A percentile compares a stretch with the other conserved stretches of the same genome.
These are phyloP conservation scores for Coniochaeta hoffmannii DNA, from an alignment of 2,329 filamentous ascomycete genomes.

Conservation along the genomic window DNA sequence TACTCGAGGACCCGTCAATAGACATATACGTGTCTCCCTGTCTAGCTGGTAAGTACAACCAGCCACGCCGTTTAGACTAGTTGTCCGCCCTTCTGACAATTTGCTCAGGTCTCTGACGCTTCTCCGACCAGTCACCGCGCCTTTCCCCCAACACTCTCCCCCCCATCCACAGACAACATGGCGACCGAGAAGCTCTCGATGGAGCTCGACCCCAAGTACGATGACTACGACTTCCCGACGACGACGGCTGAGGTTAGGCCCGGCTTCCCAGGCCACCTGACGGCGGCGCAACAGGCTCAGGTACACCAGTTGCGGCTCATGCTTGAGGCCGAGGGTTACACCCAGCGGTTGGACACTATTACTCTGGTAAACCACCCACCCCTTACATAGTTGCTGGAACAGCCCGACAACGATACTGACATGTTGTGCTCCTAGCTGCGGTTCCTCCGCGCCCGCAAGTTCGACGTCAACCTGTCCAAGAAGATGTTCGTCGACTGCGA, in stretches of 20 bases:
- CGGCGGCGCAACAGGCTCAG: conserved; percentile 79
- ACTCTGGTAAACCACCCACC: conserved; percentile 58
- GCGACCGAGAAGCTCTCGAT: conserved; percentile 25
- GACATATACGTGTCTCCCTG: not conserved
- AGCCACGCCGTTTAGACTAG: too few species aligned
- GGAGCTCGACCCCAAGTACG: conserved; percentile 81
- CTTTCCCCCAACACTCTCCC: not conserved
- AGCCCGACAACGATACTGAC: not conserved
- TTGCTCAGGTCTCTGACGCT: not conserved
- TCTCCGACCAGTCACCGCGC: not conserved
- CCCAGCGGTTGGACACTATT: conserved; percentile 80
- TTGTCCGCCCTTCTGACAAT: not conserved
- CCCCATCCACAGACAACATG: conserved; percentile 14
- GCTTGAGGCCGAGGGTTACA: conserved; percentile 79
- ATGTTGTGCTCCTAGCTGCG: conserved; percentile 51
- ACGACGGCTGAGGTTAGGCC: conserved; percentile 60
- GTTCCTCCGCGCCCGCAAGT: conserved; percentile 92
- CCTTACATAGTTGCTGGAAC: not conserved
- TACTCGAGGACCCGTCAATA: not conserved
- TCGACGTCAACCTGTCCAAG: conserved; percentile 77
- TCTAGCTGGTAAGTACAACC: not conserved
- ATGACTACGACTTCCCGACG: conserved; percentile 89
- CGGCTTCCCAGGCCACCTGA: conserved; percentile 86
- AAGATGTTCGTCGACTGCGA: conserved; percentile 89
- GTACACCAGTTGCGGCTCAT: conserved; percentile 76